Evolutionary conservation across 2,329 filamentous ascomycete species (phyloP).

Genomic region (Trichoderma guizhouense): DNA sequence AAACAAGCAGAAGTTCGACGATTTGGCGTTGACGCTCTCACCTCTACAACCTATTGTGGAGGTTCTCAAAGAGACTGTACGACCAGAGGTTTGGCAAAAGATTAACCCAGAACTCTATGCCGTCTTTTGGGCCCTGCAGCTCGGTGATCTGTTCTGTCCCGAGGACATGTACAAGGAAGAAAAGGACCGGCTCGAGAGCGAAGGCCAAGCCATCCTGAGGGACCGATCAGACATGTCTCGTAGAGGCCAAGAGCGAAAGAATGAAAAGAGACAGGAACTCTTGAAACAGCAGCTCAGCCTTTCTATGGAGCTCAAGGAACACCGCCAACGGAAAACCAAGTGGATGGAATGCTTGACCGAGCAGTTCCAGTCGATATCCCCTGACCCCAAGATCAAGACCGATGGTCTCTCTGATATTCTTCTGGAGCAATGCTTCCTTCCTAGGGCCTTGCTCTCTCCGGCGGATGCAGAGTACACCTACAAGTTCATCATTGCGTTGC

Average conservation of each 20-base stretch:
- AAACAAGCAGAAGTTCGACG: conserved; percentile 33
- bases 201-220: conserved; percentile 63
- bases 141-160: conserved; percentile 76
- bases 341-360: conserved; percentile 67
- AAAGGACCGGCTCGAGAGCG: conserved; percentile 63
- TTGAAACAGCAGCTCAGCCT: conserved; percentile 67
- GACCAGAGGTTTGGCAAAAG: conserved; percentile 62
- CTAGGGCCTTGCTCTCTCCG: conserved; percentile 77
- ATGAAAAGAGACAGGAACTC: conserved; percentile 64
- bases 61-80: conserved; percentile 59
- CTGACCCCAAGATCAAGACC: conserved; percentile 58
- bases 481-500: conserved; percentile 80
- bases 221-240: conserved; percentile 72
- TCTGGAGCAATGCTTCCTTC: conserved; percentile 89
- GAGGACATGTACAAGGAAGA: conserved; percentile 75
- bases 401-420: conserved; percentile 70
- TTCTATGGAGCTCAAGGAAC: conserved; percentile 68
- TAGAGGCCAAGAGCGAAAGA: conserved; percentile 60
- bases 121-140: conserved; percentile 86
- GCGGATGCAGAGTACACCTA: conserved; percentile 88
- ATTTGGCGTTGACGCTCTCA: conserved; percentile 31
- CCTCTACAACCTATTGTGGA: conserved; percentile 69
- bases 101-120: conserved; percentile 80
- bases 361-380: conserved; percentile 79
- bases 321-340: conserved; percentile 63